Evolutionary conservation across 345 rosid species (phyloP).

Genomic region (Conringia planisiliqua): DNA sequence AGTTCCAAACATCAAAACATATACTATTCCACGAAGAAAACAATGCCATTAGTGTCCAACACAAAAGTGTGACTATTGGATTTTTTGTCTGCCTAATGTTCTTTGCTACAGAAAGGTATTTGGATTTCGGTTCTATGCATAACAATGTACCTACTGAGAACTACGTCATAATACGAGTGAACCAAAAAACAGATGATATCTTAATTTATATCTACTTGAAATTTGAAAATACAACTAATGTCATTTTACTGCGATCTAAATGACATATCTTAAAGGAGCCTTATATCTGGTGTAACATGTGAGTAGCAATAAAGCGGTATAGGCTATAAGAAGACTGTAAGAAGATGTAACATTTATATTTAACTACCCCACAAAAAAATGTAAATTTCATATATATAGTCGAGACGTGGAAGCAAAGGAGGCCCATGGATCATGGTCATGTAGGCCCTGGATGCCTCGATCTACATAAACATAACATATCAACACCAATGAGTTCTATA

Average conservation of each 20-base stretch:
- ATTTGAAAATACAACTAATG: background rate
- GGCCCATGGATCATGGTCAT: slow-evolving; percentile 24
- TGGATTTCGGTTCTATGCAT: background rate
- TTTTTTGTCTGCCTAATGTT: slow-evolving; percentile 24
- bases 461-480: slow-evolving; percentile 25
- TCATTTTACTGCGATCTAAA: background rate
- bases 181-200: background rate
- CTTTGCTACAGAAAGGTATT: background rate
- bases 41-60: slow-evolving; percentile 27
- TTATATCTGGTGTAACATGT: background rate
- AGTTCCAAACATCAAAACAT: slow-evolving; percentile 34
- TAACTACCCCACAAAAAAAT: background rate
- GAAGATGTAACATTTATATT: background rate
- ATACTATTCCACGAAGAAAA: slow-evolving; percentile 20
- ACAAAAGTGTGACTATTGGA: slow-evolving; percentile 15
- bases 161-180: background rate
- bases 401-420: slow-evolving; percentile 16
- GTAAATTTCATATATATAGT: background rate
- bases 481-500: slow-evolving; percentile 4
- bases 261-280: background rate
- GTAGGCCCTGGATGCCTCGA: slow-evolving; percentile 26
- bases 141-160: background rate
- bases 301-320: background rate
- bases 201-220: background rate
- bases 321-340: background rate